Conservation (phyloP, 192 early-diverging fungal genomes). For the Coemansia sp. region DNA sequence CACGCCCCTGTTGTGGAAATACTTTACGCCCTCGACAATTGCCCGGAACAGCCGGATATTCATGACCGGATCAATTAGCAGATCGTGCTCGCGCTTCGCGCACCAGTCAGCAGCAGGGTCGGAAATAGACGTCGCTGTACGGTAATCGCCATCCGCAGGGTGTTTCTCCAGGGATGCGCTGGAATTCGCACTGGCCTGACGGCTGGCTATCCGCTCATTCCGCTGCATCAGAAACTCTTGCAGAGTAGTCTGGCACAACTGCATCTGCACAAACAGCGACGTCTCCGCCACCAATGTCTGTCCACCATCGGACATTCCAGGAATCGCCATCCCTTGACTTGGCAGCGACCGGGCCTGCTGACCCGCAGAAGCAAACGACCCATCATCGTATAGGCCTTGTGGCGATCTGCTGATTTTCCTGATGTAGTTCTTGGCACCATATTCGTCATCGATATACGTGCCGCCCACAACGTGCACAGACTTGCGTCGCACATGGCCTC, state of each 20-base stretch:
- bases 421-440: background rate
- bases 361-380: slow-evolving; percentile 4
- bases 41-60: slow-evolving; percentile 67
- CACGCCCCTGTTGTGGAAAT: slow-evolving; percentile 47
- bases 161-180: background rate
- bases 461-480: slow-evolving; percentile 11
- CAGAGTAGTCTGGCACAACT: slow-evolving; percentile 79
- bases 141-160: background rate
- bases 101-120: slow-evolving; percentile 19
- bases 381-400: slow-evolving; percentile 8
- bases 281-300: slow-evolving; percentile 31
- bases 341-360: slow-evolving; percentile 30
- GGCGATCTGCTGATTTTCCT: background rate
- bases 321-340: slow-evolving; percentile 24
- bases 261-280: slow-evolving; percentile 86
- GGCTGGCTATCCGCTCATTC: slow-evolving; percentile 59
- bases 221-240: slow-evolving; percentile 66
- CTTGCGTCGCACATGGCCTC: slow-evolving; percentile 23
- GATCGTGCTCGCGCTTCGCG: slow-evolving; percentile 18
- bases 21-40: slow-evolving; percentile 75
- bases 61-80: slow-evolving; percentile 59
- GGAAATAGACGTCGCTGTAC: background rate
- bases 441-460: background rate
- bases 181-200: background rate
- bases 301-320: slow-evolving; percentile 15